Evolutionary conservation across 2,329 filamentous ascomycete genomes (phyloP).

Genomic region (Botrytis fragariae): DNA sequence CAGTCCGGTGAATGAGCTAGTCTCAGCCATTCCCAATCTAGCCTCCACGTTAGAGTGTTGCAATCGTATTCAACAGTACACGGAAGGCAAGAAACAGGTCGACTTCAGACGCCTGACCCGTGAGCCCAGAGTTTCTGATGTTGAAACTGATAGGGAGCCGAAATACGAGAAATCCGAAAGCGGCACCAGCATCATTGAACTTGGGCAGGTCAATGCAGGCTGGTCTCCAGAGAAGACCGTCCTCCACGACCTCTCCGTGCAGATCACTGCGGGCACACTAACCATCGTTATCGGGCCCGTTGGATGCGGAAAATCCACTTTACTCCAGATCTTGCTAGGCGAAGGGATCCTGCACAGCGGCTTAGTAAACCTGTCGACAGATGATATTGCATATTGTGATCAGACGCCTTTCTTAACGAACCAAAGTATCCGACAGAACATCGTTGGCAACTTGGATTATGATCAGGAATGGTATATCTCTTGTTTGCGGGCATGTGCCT

Average conservation of each 20-base stretch:
- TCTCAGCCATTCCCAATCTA: no score
- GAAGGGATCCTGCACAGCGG: not conserved
- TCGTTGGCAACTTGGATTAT: not conserved
- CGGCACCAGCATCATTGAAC: no score
- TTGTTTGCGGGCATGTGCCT: not conserved
- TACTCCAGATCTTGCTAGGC: not conserved
- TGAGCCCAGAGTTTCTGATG: no score
- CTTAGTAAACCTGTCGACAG: not conserved
- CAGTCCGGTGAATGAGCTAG: no score
- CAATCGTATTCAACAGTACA: no score
- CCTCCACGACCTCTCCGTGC: not conserved
- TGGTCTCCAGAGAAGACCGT: not conserved
- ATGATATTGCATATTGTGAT: not conserved
- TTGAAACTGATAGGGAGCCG: no score
- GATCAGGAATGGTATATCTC: not conserved
- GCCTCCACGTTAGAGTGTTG: no score
- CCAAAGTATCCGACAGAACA: not conserved
- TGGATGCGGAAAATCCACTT: not conserved
- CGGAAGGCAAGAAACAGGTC: no score
- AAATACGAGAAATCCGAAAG: no score
- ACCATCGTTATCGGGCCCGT: not conserved
- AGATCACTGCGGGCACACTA: not conserved
- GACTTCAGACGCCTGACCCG: no score
- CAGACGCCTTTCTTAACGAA: not conserved
- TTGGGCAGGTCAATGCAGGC: no score